Conservation (phyloP, 345 rosid genomes). For the Anacardium occidentale region DNA sequence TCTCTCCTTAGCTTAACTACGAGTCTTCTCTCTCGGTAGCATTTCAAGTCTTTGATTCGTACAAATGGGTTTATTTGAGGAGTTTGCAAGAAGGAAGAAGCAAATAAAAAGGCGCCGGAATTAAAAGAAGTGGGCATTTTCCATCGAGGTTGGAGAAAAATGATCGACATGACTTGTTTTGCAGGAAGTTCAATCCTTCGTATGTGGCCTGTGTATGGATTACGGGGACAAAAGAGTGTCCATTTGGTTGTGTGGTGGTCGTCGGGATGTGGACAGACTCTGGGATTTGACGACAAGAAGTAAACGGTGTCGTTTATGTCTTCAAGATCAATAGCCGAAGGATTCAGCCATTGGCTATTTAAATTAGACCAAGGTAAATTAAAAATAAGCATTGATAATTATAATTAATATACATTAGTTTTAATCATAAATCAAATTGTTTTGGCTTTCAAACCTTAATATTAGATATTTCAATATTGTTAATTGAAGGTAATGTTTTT, state of each 20-base stretch:
- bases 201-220: not conserved
- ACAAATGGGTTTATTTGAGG: slow-evolving; percentile 15
- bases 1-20: slow-evolving; percentile 25
- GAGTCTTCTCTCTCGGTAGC: slow-evolving; percentile 15
- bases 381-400: no score
- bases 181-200: not conserved
- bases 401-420: no score
- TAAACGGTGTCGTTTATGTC: slow-evolving; percentile 1
- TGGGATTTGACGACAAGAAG: not conserved
- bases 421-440: no score
- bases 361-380: no score
- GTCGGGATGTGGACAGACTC: no score
- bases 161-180: slow-evolving; percentile 22
- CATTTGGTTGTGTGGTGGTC: no score
- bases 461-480: no score
- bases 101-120: slow-evolving; percentile 16
- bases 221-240: not conserved
- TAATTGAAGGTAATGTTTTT: no score
- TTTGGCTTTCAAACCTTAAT: no score
- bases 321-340: no score
- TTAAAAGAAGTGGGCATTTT: slow-evolving; percentile 15
- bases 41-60: slow-evolving; percentile 18
- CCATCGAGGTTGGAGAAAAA: slow-evolving; percentile 22
- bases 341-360: no score
- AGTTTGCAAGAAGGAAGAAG: slow-evolving; percentile 23